Evolutionary conservation across 768 basidiomycete species (phyloP).

Genomic region (Vararia minispora): DNA sequence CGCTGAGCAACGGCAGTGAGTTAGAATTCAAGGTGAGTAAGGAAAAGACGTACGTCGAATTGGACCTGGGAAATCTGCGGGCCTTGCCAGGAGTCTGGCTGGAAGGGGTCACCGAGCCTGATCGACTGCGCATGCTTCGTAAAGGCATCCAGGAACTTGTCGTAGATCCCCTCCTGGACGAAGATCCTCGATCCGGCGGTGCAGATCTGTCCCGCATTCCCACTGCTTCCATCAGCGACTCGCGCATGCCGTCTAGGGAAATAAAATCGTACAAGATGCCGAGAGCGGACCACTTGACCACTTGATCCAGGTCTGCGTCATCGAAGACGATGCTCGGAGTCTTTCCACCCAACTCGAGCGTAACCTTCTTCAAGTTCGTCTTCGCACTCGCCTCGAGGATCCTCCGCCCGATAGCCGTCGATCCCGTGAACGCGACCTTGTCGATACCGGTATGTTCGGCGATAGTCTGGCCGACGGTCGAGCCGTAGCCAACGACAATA

Average conservation of each 20-base stretch:
- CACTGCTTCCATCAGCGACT: neutral
- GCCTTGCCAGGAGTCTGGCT: slow-evolving; percentile 20
- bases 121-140: slow-evolving; percentile 33
- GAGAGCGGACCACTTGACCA: neutral
- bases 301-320: neutral
- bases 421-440: slow-evolving; percentile 1
- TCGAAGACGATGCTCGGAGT: neutral
- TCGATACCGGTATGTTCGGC: neutral
- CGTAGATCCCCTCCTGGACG: slow-evolving; percentile 62
- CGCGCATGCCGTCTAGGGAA: neutral
- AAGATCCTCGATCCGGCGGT: slow-evolving; percentile 65
- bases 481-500: neutral
- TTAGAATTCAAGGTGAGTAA: neutral
- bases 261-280: neutral
- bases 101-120: slow-evolving; percentile 55
- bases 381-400: neutral
- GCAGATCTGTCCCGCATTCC: slow-evolving; percentile 36
- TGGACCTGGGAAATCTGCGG: slow-evolving; percentile 32
- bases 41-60: slow-evolving; percentile 23
- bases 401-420: neutral
- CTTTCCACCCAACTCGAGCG: slow-evolving; percentile 2
- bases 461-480: neutral
- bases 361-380: neutral
- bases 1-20: slow-evolving; percentile 29
- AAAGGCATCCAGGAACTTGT: slow-evolving; percentile 49